Evolutionary conservation across 2,329 filamentous ascomycete genomes (phyloP).

Genomic region (Penicillium verrucosum): DNA sequence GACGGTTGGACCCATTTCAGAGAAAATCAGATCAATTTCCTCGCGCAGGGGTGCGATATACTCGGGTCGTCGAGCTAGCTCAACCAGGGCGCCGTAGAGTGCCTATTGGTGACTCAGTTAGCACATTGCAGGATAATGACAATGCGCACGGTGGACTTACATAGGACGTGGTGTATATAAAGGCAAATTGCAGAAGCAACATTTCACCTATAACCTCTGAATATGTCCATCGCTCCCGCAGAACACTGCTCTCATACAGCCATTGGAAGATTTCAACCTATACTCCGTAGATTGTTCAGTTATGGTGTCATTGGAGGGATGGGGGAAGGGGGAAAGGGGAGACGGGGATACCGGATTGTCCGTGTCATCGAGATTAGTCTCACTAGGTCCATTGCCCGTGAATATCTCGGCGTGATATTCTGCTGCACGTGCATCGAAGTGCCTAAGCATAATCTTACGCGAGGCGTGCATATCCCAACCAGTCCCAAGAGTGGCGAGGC

Average conservation of each 20-base stretch:
- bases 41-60: slow-evolving; percentile 18
- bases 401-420: slow-evolving; percentile 19
- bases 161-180: slow-evolving; percentile 24
- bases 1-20: slow-evolving; percentile 9
- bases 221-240: slow-evolving; percentile 20
- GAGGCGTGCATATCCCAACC: slow-evolving; percentile 23
- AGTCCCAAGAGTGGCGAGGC: slow-evolving; percentile 14
- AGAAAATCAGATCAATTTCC: slow-evolving; percentile 9
- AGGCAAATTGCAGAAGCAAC: slow-evolving; percentile 23
- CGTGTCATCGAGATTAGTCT: neutral
- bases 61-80: slow-evolving; percentile 19
- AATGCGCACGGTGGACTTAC: slow-evolving; percentile 5
- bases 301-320: neutral
- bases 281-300: neutral
- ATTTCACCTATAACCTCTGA: slow-evolving; percentile 23
- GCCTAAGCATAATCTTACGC: slow-evolving; percentile 18
- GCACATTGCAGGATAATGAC: neutral
- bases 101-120: slow-evolving; percentile 6
- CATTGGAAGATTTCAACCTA: slow-evolving; percentile 24
- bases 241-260: slow-evolving; percentile 19
- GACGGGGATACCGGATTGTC: slow-evolving; percentile 9
- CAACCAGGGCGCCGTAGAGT: slow-evolving; percentile 18
- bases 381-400: neutral
- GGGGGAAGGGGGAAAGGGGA: neutral
- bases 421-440: slow-evolving; percentile 19